Evolutionary conservation across 2,329 filamentous ascomycete species (phyloP), one percentile per base, ranked within the genome.

Genomic region (Rutstroemia sp.): DNA sequence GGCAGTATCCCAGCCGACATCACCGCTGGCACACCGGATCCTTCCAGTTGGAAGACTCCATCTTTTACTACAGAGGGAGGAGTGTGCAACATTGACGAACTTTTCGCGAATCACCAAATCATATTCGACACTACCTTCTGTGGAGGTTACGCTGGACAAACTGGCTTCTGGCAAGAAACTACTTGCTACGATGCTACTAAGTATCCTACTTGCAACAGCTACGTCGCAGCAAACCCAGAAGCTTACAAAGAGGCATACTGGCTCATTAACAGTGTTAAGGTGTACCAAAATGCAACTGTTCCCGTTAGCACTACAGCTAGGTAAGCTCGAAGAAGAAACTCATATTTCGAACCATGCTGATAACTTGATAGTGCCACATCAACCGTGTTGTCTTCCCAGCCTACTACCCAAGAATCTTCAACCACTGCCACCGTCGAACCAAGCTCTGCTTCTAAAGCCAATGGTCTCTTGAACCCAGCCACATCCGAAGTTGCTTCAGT

Each of bases 81-180:
- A 3, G 67, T 65, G 27, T 95, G 90, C 67, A 76, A 89, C 34
- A 82, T 90, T 58, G 75, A 83, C 58, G 69, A 71, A 0, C 79
- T 82, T 63, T 92, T 92, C 71, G 78, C 76, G 51, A 74, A 86
- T 49, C 81, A 92, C 75, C 82, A 81, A 61, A 80, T 95, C 51
- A 83, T 89, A 38, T 78, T 91, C 62, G 83, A 90, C 64, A 91
- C 64, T 5, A 82, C 88, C 51, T 89, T 94, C 69, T 95, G 89
- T 66, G 89, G 89, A 44, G 82, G 84, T 67, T 96, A 59, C 56
- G 60, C 62, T 42, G 63, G 63, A 8, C 48, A 58, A 48, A 53
- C 51, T 16, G 69, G 74, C 48, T 81, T 85, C 50, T 95, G 87
- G 85, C 25, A 61, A 38, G 48, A 55, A 48, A 65, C 60, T 12